Evolutionary conservation across 2,329 filamentous ascomycete species (phyloP), one percentile per base, ranked within the genome.

Genomic region (Tolypocladium endophyticum): DNA sequence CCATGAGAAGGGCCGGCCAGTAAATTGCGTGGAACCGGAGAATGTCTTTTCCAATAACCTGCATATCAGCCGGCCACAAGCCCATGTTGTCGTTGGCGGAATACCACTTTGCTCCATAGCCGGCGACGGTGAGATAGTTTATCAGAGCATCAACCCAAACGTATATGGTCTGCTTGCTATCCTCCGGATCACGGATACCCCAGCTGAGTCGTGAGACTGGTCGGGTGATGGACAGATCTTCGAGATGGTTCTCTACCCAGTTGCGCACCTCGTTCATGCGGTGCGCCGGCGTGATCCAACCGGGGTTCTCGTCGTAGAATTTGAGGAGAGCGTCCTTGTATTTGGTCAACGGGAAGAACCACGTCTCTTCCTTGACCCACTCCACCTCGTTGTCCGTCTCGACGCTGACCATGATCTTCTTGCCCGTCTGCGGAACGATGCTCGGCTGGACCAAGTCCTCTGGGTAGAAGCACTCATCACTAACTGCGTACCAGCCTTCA

Each of bases 71-170:
- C 5, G 94, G 94, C 93, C 94, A 99, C 30, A 89, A 86, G 56
- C 82, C 81, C 25, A 76, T 76, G 18, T 78, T 72, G 61, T 88
- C 84, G 4, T 81, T 76, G 1, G 85, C 85, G 0, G 89, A 87
- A 0, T 85, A 75, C 85, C 88, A 91, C 28, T 67, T 67, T 45
- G 66, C 68, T 12, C 73, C 72, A 70, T 95, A 97, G 18, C 93
- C 92, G 1, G 91, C 84, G 63, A 87, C 90, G 20, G 92, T 96
- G 57, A 94, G 76, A 71, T 99, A 99, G 73, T 97, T 99, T 68
- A 97, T 82, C 36, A 99, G 82, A 1, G 94, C 94, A 74, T 99
- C 95, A 0, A 99, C 82, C 94, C 94, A 99, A 38, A 99, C 95
- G 69, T 99, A 99, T 60, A 99, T 93, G 3, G 92, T 97, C 73